phyloP scores from a whole-genome alignment of 2,329 filamentous ascomycete species.

The Diaporthe sp. region DNA sequence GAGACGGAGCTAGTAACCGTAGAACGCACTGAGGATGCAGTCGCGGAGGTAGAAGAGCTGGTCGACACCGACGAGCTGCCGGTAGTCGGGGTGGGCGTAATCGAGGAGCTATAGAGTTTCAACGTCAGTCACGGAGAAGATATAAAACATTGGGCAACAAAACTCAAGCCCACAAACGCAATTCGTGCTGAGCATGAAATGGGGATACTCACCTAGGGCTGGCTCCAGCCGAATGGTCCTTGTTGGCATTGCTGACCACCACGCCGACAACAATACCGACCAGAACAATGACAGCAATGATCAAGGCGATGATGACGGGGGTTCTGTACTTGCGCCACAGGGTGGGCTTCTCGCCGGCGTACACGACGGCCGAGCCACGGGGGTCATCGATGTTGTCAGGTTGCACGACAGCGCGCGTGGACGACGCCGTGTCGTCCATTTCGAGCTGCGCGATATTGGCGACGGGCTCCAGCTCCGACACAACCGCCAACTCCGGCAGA shows the following conservation, averaged over 20 bases:
- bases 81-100: neutral
- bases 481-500: conserved; percentile 28
- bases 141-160: neutral
- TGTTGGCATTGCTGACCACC: neutral
- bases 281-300: conserved; percentile 8
- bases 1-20: neutral
- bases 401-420: conserved; percentile 28
- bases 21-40: conserved; percentile 25
- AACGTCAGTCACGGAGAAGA: neutral
- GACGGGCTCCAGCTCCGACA: conserved; percentile 18
- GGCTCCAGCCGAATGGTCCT: neutral
- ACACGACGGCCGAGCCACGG: conserved; percentile 32
- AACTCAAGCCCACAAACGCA: neutral
- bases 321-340: conserved; percentile 27
- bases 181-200: neutral
- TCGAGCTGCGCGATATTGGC: neutral
- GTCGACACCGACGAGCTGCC: neutral
- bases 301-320: conserved; percentile 14
- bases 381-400: conserved; percentile 37
- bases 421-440: neutral
- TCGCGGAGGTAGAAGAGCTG: neutral
- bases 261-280: conserved; percentile 31
- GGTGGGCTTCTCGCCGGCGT: conserved; percentile 29
- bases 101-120: neutral
- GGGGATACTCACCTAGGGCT: neutral